Conservation (phyloP, 2,329 filamentous ascomycete genomes). For the Aspergillus neotritici region DNA sequence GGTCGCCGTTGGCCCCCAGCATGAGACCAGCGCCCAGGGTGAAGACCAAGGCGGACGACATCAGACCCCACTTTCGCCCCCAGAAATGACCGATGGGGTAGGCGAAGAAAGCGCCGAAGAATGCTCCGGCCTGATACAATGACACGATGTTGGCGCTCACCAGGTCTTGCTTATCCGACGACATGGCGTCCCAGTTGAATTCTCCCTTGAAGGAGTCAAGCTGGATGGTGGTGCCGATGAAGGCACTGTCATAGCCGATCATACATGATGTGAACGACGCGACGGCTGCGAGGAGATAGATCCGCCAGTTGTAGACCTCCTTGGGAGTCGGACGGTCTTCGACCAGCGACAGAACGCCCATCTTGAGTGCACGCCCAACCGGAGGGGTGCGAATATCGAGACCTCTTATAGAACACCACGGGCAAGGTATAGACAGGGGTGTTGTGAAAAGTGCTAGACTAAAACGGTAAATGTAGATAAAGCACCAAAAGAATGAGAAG, state of each 20-base stretch:
- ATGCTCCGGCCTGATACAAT: slow-evolving; percentile 75
- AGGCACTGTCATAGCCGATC: slow-evolving; percentile 64
- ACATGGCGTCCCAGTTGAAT: slow-evolving; percentile 57
- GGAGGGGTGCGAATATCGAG: background rate
- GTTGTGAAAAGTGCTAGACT: background rate
- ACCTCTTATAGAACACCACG: slow-evolving; percentile 5
- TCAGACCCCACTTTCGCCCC: slow-evolving; percentile 60
- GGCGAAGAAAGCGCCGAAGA: slow-evolving; percentile 70
- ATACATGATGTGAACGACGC: slow-evolving; percentile 55
- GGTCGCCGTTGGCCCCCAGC: slow-evolving; percentile 57
- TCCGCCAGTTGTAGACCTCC: slow-evolving; percentile 56
- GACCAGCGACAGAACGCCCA: slow-evolving; percentile 38
- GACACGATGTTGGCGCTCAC: slow-evolving; percentile 72
- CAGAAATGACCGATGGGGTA: slow-evolving; percentile 62
- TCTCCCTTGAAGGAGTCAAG: slow-evolving; percentile 64
- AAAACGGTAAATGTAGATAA: no score
- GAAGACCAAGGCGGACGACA: slow-evolving; percentile 59
- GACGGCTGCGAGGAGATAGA: slow-evolving; percentile 51
- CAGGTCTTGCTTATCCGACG: slow-evolving; percentile 39
- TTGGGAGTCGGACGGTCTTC: slow-evolving; percentile 51
- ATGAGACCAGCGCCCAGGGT: slow-evolving; percentile 66
- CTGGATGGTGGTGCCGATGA: slow-evolving; percentile 71
- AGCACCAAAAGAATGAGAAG: no score
- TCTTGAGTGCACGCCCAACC: slow-evolving; percentile 14
- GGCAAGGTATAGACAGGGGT: slow-evolving; percentile 8